These are phyloP conservation scores for Aspergillus taichungensis DNA, from an alignment of 495 filamentous ascomycete genomes.

Conservation along the genomic window DNA sequence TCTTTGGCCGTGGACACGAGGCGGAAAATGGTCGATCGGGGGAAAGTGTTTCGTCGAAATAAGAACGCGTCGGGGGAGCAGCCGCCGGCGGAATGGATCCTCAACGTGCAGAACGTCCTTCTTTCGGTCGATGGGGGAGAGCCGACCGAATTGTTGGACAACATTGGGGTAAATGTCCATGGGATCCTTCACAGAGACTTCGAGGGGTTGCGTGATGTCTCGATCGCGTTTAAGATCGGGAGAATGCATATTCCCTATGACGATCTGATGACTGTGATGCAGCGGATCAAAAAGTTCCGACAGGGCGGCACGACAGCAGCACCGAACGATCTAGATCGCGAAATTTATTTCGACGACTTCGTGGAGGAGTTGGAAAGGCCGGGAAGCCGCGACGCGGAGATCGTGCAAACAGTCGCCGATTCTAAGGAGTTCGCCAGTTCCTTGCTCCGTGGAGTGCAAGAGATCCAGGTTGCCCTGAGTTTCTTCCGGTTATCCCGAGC, in stretches of 20 bases:
- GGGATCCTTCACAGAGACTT: slow-evolving; percentile 82
- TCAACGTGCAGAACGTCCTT: slow-evolving; percentile 73
- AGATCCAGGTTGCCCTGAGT: slow-evolving; percentile 92
- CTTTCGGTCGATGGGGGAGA: slow-evolving; percentile 81
- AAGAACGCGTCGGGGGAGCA: slow-evolving; percentile 61
- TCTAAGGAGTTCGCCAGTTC: slow-evolving; percentile 90
- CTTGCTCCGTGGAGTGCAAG: slow-evolving; percentile 83
- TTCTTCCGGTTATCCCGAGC: slow-evolving; percentile 80
- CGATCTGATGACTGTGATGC: slow-evolving; percentile 58
- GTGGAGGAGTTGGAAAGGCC: slow-evolving; percentile 70
- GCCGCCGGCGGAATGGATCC: slow-evolving; percentile 88
- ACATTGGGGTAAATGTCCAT: slow-evolving; percentile 79
- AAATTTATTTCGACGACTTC: slow-evolving; percentile 63
- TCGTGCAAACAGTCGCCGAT: slow-evolving; percentile 82
- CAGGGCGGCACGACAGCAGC: slow-evolving; percentile 25
- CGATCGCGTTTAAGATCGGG: slow-evolving; percentile 83
- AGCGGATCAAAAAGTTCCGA: slow-evolving; percentile 36
- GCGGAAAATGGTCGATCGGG: slow-evolving; percentile 81
- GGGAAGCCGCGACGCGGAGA: slow-evolving; percentile 61
- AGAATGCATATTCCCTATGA: slow-evolving; percentile 86
- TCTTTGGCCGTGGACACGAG: slow-evolving; percentile 84
- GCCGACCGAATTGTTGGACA: slow-evolving; percentile 81
- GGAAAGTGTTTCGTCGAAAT: slow-evolving; percentile 80
- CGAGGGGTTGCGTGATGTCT: slow-evolving; percentile 82
- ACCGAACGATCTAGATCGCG: slow-evolving; percentile 33